These are phyloP conservation scores for Xylariaceae sp. DNA, from an alignment of 2,329 filamentous ascomycete species.

Conservation along the genomic window DNA sequence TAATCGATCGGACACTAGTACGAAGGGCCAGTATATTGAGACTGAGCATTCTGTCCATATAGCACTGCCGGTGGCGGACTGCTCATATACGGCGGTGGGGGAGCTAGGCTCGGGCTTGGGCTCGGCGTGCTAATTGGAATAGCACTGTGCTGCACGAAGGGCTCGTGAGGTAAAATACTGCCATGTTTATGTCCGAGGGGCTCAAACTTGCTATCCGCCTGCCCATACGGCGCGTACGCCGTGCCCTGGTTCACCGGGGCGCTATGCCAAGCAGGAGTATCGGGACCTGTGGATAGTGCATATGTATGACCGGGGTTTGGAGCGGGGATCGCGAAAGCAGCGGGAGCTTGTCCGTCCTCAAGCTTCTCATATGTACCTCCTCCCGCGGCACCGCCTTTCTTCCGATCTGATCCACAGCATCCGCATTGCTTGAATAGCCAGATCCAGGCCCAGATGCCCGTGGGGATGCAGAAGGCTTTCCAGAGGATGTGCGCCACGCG, in stretches of 20 bases:
- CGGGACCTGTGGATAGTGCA: background rate
- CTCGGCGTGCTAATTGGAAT: constrained; percentile 11
- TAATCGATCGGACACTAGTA: background rate
- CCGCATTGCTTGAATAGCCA: constrained; percentile 22
- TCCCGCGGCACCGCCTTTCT: background rate
- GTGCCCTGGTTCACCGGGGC: background rate
- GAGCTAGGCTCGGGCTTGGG: background rate
- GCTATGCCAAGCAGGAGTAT: background rate
- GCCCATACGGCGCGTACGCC: background rate
- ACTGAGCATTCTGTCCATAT: background rate
- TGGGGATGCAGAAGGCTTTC: constrained; percentile 29
- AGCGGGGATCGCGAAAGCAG: background rate
- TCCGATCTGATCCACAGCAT: constrained; percentile 6
- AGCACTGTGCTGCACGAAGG: constrained; percentile 2
- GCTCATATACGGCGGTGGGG: constrained; percentile 12
- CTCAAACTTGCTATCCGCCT: background rate
- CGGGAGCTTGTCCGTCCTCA: background rate
- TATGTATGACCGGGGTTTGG: background rate
- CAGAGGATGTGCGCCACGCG: constrained; percentile 23
- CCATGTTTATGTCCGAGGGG: background rate
- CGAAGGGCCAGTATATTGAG: background rate
- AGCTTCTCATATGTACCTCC: constrained; percentile 9
- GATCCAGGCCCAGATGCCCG: constrained; percentile 26
- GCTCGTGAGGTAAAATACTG: too few species aligned
- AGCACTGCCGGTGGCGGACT: constrained; percentile 4